Percentiles rank a stretch among this genome's conserved stretches.
Conservation (phyloP, 1,284 basidiomycete species). For the Leccinum solheimii region DNA sequence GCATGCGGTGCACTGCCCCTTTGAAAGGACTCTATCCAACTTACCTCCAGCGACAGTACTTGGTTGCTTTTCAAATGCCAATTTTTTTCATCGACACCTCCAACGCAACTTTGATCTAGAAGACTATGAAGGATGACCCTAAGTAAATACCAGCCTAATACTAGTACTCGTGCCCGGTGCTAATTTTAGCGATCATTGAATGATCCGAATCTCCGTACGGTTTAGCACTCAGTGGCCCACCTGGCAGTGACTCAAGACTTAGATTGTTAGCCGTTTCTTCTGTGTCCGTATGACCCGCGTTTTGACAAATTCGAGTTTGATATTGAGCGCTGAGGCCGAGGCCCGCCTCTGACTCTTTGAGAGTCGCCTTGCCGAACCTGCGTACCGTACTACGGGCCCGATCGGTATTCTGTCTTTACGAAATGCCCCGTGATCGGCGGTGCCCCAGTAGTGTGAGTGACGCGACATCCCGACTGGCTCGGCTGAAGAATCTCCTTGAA, state of each 20-base stretch:
- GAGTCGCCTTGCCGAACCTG: too few relatives aligned
- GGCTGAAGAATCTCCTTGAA: slow-evolving; percentile 19
- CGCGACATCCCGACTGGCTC: slow-evolving; percentile 46
- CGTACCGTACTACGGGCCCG: neutral
- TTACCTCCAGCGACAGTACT: neutral
- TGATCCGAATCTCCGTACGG: neutral
- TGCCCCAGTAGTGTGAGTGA: slow-evolving; percentile 32
- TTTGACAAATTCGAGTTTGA: neutral
- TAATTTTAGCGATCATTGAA: neutral
- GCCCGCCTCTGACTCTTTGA: too few relatives aligned
- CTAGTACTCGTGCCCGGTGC: neutral
- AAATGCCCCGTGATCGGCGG: slow-evolving; percentile 60
- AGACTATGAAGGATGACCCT: too few relatives aligned
- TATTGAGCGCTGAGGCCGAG: neutral
- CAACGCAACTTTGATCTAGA: neutral
- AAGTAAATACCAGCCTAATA: neutral
- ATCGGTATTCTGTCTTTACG: slow-evolving; percentile 1
- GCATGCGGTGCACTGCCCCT: neutral
- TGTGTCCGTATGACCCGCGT: too few relatives aligned
- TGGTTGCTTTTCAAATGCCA: neutral
- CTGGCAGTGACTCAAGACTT: neutral
- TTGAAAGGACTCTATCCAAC: too few relatives aligned
- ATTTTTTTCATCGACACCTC: neutral
- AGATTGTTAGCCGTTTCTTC: too few relatives aligned
- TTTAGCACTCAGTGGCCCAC: neutral